A percentile compares a stretch with the other conserved stretches of the same genome.
These are phyloP conservation scores for Phaffia tasmanica DNA, from an alignment of 768 basidiomycete genomes.

Conservation along the genomic window DNA sequence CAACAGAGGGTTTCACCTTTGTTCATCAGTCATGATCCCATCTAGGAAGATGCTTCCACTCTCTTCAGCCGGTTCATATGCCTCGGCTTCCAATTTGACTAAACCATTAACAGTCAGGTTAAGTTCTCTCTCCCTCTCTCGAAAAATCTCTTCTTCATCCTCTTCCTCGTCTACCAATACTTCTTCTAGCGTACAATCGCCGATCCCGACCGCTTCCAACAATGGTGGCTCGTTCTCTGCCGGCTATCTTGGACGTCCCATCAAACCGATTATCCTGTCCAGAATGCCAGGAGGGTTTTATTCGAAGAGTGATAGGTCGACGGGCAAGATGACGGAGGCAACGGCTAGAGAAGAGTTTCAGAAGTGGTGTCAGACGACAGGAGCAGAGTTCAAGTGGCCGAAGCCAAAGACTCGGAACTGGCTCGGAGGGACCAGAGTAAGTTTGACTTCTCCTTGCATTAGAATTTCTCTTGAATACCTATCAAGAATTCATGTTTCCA, in stretches of 20 bases:
- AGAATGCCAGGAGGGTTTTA: neutral
- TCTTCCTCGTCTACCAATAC: slow-evolving; percentile 4
- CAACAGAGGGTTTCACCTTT: no score
- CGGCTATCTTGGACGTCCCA: neutral
- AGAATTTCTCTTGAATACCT: no score
- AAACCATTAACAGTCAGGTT: neutral
- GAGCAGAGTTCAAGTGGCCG: slow-evolving; percentile 19
- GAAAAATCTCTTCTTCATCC: neutral
- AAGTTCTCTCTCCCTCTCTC: slow-evolving; percentile 3
- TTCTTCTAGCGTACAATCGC: neutral
- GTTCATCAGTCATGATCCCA: no score
- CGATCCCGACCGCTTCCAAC: neutral
- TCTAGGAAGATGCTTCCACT: no score
- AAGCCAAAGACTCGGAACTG: slow-evolving; percentile 12
- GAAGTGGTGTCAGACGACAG: slow-evolving; percentile 7
- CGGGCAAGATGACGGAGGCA: slow-evolving; percentile 1
- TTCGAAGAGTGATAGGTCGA: neutral
- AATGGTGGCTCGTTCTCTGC: neutral
- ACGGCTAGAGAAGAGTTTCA: neutral
- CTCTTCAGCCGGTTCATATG: no score
- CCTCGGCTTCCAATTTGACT: no score
- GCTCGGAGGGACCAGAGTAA: slow-evolving; percentile 24
- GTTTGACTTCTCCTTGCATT: neutral
- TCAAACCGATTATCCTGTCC: neutral
- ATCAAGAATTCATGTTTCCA: neutral